Evolutionary conservation across 176 grass and related monocot species (phyloP).

Genomic region (Hyparrhenia diplandra): DNA sequence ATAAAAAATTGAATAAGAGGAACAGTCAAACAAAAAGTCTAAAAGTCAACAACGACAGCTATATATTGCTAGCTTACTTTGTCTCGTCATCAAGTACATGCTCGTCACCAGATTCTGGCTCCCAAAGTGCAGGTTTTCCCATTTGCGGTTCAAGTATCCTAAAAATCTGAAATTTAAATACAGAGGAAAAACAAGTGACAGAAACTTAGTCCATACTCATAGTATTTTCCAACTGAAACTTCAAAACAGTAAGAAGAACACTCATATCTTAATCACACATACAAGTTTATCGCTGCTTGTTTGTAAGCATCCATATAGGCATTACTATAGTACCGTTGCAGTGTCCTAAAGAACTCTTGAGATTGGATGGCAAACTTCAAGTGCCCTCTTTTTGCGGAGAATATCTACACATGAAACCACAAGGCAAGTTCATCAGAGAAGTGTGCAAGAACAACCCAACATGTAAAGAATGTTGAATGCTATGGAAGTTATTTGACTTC

Average conservation of each 20-base stretch:
- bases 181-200: slow-evolving; percentile 6
- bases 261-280: slow-evolving; percentile 37
- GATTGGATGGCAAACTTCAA: slow-evolving; percentile 79
- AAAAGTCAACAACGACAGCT: too few relatives aligned
- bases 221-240: slow-evolving; percentile 15
- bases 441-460: slow-evolving; percentile 17
- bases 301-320: slow-evolving; percentile 98
- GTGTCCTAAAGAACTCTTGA: slow-evolving; percentile 87
- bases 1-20: too few relatives aligned
- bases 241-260: neutral
- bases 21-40: too few relatives aligned
- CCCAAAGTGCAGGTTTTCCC: slow-evolving; percentile 76
- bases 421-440: slow-evolving; percentile 14
- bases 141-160: slow-evolving; percentile 72
- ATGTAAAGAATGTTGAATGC: neutral
- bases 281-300: slow-evolving; percentile 99
- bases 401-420: slow-evolving; percentile 68
- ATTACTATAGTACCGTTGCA: slow-evolving; percentile 95
- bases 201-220: slow-evolving; percentile 15
- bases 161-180: slow-evolving; percentile 72
- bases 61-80: slow-evolving; percentile 44
- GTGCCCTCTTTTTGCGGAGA: slow-evolving; percentile 88
- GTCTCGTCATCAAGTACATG: slow-evolving; percentile 39
- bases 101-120: slow-evolving; percentile 58
- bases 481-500: neutral